These are phyloP conservation scores for Eucalyptus pumila DNA, from an alignment of 345 rosid genomes.

Conservation along the genomic window DNA sequence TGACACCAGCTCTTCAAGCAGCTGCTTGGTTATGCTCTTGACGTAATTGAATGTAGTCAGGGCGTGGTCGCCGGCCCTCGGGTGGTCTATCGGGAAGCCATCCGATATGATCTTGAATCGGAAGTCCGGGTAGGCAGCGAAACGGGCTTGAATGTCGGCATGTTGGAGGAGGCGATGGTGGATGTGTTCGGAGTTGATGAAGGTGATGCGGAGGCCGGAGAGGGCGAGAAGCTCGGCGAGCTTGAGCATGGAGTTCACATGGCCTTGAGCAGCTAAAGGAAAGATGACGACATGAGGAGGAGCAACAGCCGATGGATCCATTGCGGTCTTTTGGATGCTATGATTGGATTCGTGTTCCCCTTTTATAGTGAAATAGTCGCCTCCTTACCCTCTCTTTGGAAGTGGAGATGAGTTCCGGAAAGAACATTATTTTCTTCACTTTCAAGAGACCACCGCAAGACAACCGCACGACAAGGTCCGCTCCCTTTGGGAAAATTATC, in stretches of 20 bases:
- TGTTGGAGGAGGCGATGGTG: constrained; percentile 12
- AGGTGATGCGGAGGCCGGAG: constrained; percentile 41
- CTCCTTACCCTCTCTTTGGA: background rate
- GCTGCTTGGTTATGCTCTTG: background rate
- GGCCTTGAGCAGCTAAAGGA: constrained; percentile 59
- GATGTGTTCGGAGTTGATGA: constrained; percentile 32
- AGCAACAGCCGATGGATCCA: background rate
- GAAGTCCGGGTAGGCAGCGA: constrained; percentile 11
- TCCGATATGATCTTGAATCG: constrained; percentile 19
- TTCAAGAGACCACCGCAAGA: too few species aligned
- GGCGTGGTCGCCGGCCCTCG: constrained; percentile 5
- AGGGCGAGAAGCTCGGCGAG: constrained; percentile 43
- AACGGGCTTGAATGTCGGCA: constrained; percentile 6
- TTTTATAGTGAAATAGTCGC: background rate
- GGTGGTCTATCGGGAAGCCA: constrained; percentile 1
- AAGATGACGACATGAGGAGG: constrained; percentile 37
- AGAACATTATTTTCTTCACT: too few species aligned
- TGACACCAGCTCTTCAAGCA: background rate
- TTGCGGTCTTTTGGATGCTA: background rate
- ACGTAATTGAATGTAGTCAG: background rate
- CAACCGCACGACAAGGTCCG: too few species aligned
- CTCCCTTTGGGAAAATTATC: too few species aligned
- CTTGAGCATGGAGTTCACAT: constrained; percentile 63
- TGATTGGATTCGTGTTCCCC: background rate
- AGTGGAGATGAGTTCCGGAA: too few species aligned